Base-by-base conservation (phyloP, 2,329 filamentous ascomycete species). In the Xenosphaeropsis pyriputrescens region DNA sequence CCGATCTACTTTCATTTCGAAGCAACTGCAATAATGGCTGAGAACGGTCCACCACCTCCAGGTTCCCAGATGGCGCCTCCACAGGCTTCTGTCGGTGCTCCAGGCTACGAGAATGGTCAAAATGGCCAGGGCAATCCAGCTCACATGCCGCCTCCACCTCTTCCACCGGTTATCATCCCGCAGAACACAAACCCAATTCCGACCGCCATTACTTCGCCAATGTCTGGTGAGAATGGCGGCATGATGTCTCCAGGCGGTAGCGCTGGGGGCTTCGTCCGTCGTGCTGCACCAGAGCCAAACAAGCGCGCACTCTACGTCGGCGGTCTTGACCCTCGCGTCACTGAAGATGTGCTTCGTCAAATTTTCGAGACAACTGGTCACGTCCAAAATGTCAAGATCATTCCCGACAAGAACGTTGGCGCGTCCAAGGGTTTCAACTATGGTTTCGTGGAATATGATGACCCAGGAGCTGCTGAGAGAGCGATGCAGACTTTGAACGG, bases 291-390 rank as follows among this genome's bases (percentile, higher is more conserved):
- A 39, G 91, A 98, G 67, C 91, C 91, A 46, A 98, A 98, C 69
- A 98, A 98, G 75, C 77, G 91, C 55, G 91, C 91, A 41, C 67
- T 98, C 44, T 98, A 98, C 55, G 85, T 98, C 41, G 91, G 91
- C 45, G 91, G 91, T 39, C 68, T 98, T 49, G 91, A 98, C 58
- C 85, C 88, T 52, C 76, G 91, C 48, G 89, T 96, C 45, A 95
- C 89, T 22, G 89, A 96, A 62, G 89, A 96, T 56, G 85, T 96
- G 40, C 64, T 96, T 59, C 85, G 86, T 55, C 89, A 96, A 61
- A 96, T 96, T 52, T 98, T 98, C 55, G 91, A 98, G 68, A 98
- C 91, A 6, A 95, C 88, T 42, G 91, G 91, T 40, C 91, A 98
- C 63, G 91, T 98, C 47, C 82, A 94, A 64, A 95, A 85, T 56